These are phyloP conservation scores for Hypomyces rosellus DNA, from an alignment of 2,329 filamentous ascomycete genomes.

Conservation along the genomic window DNA sequence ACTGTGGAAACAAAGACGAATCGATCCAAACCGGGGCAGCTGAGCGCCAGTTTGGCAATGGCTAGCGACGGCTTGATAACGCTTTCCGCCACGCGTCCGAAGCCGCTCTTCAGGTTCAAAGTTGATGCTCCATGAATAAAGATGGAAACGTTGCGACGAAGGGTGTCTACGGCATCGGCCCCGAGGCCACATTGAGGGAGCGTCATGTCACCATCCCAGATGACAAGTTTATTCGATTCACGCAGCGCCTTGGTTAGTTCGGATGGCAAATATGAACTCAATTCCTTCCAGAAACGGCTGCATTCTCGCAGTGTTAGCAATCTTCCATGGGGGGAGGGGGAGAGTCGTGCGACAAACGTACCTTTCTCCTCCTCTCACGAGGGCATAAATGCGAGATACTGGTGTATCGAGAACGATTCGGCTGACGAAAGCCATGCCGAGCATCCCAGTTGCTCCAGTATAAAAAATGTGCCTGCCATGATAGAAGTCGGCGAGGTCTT, in stretches of 20 bases:
- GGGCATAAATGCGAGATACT: neutral
- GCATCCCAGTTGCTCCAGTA: constrained; percentile 2
- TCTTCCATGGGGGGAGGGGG: neutral
- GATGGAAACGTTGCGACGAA: neutral
- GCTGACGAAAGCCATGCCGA: neutral
- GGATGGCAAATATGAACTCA: neutral
- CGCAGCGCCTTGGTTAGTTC: neutral
- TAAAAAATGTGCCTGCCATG: neutral
- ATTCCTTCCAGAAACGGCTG: neutral
- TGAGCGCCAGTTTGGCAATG: neutral
- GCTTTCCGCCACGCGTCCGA: neutral
- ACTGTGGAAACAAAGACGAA: constrained; percentile 1
- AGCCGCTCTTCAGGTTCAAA: neutral
- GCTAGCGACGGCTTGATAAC: neutral
- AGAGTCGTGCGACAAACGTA: no score
- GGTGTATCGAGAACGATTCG: neutral
- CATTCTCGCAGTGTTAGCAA: neutral
- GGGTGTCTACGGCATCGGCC: neutral
- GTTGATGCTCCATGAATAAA: constrained; percentile 3
- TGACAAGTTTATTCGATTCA: neutral
- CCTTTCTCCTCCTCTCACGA: constrained; percentile 1
- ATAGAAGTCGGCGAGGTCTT: neutral
- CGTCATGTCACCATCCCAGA: neutral
- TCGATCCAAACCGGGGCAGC: neutral
- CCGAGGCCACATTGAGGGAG: neutral